These are phyloP conservation scores for Cordyceps farinosa DNA, from an alignment of 2,329 filamentous ascomycete species.

Conservation along the genomic window DNA sequence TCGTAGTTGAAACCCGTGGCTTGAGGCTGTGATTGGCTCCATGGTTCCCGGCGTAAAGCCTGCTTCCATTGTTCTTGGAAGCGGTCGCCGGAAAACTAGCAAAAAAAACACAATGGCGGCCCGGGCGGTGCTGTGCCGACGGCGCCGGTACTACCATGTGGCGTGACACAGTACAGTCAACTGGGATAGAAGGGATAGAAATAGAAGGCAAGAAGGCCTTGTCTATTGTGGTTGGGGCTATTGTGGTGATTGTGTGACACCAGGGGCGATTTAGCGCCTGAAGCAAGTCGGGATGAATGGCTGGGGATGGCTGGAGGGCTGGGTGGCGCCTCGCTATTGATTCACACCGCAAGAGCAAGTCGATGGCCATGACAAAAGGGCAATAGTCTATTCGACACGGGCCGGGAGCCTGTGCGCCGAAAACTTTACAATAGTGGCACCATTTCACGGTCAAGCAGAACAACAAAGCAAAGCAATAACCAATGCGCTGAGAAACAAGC, in stretches of 20 bases:
- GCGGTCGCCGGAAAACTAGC: not conserved
- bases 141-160: no score
- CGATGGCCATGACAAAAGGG: not conserved
- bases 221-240: not conserved
- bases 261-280: not conserved
- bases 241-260: not conserved
- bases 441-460: not conserved
- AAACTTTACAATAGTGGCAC: not conserved
- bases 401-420: not conserved
- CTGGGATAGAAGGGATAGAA: no score
- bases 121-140: no score
- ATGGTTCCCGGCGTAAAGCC: not conserved
- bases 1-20: conserved; percentile 1
- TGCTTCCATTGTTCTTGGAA: not conserved
- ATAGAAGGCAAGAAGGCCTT: no score
- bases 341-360: not conserved
- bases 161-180: no score
- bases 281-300: not conserved
- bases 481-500: no score
- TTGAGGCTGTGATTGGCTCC: not conserved
- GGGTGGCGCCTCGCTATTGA: not conserved
- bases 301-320: not conserved
- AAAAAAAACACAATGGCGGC: not conserved
- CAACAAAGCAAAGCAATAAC: not conserved
- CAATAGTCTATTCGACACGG: not conserved